Base-by-base conservation (phyloP, 176 grass and related monocot species). In the Carex myosuroides region DNA sequence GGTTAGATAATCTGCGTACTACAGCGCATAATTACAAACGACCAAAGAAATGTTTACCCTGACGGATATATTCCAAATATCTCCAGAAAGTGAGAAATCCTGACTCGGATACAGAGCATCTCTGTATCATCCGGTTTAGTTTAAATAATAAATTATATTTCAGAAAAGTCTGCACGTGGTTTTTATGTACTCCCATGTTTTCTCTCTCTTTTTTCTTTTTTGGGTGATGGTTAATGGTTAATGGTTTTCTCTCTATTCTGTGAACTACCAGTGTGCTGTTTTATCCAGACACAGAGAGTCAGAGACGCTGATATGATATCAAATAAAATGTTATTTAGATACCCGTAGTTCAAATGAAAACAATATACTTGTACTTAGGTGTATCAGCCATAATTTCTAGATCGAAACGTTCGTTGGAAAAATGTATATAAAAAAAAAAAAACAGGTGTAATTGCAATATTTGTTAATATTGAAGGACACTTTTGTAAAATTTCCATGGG, bases 31-130 rank as follows among this genome's bases (percentile, higher is more conserved):
- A 81, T 81, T 82, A 66, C 37, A 29, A 67, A 66, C 61, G 3
- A 82, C 41, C 24, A 82, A 63, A 68, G 37, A 65, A 26, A 26
- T 50, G 61, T 6, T 65, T 44, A 48, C 4, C 2, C 26, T 83
- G 60, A 35, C 8, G 16, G 3, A 20, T 60, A 26, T 52, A 68
- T 17, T 30, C 52, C 22, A 46, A 50, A n/a, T 4, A 32, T 26
- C 33, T 17, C 13, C n/a, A 78, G 9, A 83, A 75, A 41, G 64
- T 18, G 55, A 83, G 56, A 87, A 62, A 41, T 60, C 37, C 8
- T 83, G 80, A 83, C 60, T 83, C 33, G 61, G 80, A 83, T 69
- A 83, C 80, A 83, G 5, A 83, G 37, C 60, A 67, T 53, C 42
- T 12, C 37, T 42, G 20, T 66, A 64, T 66, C 60, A 82, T 64